Base-by-base conservation (phyloP, 1,139 yeast genomes). In the Hyphopichia buzzinii region DNA sequence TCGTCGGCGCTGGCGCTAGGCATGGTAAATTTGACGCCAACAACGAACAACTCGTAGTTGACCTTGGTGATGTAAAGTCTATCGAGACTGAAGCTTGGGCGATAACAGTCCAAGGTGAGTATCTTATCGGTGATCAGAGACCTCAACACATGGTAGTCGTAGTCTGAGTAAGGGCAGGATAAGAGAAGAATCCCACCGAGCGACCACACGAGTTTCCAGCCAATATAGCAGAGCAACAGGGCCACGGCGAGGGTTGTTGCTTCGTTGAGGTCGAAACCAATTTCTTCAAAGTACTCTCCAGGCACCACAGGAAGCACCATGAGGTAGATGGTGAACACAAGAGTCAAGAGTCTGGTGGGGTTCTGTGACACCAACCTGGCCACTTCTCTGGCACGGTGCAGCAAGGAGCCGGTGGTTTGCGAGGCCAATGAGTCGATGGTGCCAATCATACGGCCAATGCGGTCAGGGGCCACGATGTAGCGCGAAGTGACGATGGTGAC, bases 1-100 rank as follows among this genome's bases (percentile, higher is more conserved):
- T 83, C 88, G 40, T 82, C 87, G 39, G 75, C 75, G 5, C 84
- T 76, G 1, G 81, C 84, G n/a, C 90, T 90, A 31, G 64, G 59
- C 84, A 84, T 79, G 22, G 55, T 55, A 7, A 84, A 47, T 38
- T 65, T 70, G 26, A 82, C 46, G 2, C 87, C 74, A 2, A 81
- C 75, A 13, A 84, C 72, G 46, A 69, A 77, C 4, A 81, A 58
- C 37, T 71, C 73, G 52, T 79, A 76, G 52, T 81, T 83, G 38
- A 83, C 79, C 47, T 81, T 79, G 8, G 85, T 71, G 11, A 84
- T 62, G 39, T 75, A 66, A 12, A 84, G 53, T 38, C 74, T 67
- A 4, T 74, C 69, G 13, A 82, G 56, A 7, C 53, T 54, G 47
- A 78, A 82, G 5, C 62, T 57, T 10, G 68, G 57, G 48, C 72